Base-by-base conservation (phyloP, 2,329 filamentous ascomycete genomes). In the Apiospora malaysiana region DNA sequence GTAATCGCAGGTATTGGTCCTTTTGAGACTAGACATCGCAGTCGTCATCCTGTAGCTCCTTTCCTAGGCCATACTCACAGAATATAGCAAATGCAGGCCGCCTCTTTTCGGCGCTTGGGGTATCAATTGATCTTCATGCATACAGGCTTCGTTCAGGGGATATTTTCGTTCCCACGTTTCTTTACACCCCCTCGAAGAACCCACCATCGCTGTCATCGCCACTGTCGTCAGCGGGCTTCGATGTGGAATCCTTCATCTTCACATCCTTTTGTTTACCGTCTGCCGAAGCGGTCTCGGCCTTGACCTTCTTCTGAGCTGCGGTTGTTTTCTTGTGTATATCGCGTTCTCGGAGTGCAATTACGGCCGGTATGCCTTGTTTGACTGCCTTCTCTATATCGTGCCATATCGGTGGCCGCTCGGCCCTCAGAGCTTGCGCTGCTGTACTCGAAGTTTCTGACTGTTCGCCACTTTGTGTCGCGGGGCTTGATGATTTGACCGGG, bases 331-430 rank as follows among this genome's bases (percentile, higher is more conserved):
- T 51, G 51, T 47, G 46, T 45, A 70, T 27, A 7, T 71, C 71
- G 49, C 79, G 76, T 68, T 80, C 78, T 67, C 76, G 73, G 25
- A 80, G 76, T 63, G 75, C 73, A 4, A 72, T 69, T 8, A 80
- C 75, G 74, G 73, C 75, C 47, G 68, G 72, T 21, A 72, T 74
- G 14, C 77, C 77, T 37, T 76, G 71, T 70, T 76, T 72, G 84
- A 92, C 90, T 16, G 90, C 87, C 76, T 88, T 84, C 81, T 93
- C 91, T 23, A 95, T 86, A 18, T 86, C 81, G 21, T 82, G 81
- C 93, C 93, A 94, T 83, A 94, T 87, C n/a, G 88, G 85, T 8
- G 87, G 85, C 71, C 87, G 81, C 71, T 85, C 82, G 6, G 82
- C 79, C n/a, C 82, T 81, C 21, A 89, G 77, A 4, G 83, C 79